Base-by-base conservation (phyloP, 2,329 filamentous ascomycete species). In the Beauveria pseudobassiana region DNA sequence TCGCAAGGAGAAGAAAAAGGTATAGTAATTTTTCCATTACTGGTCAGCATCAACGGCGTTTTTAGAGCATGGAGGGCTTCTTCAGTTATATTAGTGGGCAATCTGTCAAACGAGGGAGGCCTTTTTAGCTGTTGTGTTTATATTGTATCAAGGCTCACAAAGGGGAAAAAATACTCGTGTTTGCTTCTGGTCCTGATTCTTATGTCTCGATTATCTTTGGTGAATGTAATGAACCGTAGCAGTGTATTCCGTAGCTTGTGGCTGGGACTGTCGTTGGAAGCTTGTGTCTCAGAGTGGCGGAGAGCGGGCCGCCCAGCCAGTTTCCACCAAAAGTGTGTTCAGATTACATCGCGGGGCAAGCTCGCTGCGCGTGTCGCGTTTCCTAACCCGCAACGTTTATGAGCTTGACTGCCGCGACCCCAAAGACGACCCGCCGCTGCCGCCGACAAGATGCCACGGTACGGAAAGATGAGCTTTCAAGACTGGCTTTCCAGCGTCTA, bases 381-480 rank as follows among this genome's bases (percentile, higher is more conserved):
- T 60, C 50, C 24, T 30, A 53, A 52, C 42, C 30, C 57, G 43
- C 55, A 59, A 59, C 28, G 22, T 45, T 20, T 34, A n/a, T 9
- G 28, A 59, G 46, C 34, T 38, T 26, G 30, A 42, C 24, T 9
- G 24, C 26, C 3, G 42, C 43, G 30, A 46, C 50, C 14, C 14
- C 3, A 12, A 28, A n/a, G 20, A 62, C 45, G n/a, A 56, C 45
- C 59, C 40, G 51, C 28, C 2, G 24, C 34, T 34, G 48, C 24
- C 22, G 57, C 20, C 28, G 28, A 30, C 38, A 68, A 63, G 42
- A 71, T 71, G 70, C 69, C 70, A 60, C 65, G 70, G 69, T 71
- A 65, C 4, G 64, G 20, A 18, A 1, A 12, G 18, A 20, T n/a
- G 22, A 48, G 3, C 16, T 30, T 3, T 3, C 12, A 14, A 26